phyloP scores from a whole-genome alignment of 352 stramenopile genomes.

The Pythium sukuiense region DNA sequence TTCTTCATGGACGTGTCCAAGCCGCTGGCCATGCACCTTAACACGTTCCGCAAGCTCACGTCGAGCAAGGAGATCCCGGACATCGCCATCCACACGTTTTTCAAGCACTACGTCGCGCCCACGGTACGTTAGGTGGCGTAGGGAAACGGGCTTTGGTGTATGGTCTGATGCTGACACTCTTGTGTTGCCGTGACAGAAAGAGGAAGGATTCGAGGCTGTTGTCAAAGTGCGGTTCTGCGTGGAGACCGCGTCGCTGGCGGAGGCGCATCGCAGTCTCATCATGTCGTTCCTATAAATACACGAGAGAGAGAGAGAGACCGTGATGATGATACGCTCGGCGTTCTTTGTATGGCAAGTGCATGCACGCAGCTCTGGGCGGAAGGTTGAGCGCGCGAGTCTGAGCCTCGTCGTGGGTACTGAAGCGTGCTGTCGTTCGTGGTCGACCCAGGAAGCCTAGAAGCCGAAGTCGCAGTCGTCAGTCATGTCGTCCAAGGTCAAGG shows the following conservation, averaged over 20 bases:
- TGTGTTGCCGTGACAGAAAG: conserved; percentile 32
- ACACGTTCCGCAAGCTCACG: conserved; percentile 78
- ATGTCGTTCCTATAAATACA: conserved; percentile 66
- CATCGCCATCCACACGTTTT: conserved; percentile 88
- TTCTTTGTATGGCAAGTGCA: conserved; percentile 4
- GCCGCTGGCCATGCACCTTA: conserved; percentile 81
- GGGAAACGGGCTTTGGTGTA: not conserved
- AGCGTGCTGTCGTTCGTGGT: not conserved
- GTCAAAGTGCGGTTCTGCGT: conserved; percentile 69
- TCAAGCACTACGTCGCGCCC: conserved; percentile 69
- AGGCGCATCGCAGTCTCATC: conserved; percentile 42
- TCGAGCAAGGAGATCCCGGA: conserved; percentile 76
- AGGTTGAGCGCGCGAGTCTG: not conserved
- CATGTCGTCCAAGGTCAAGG: conserved; percentile 94
- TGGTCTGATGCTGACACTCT: not conserved
- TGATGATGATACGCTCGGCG: conserved; percentile 13
- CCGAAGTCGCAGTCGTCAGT: not conserved
- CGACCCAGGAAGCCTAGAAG: not conserved
- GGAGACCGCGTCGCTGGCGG: conserved; percentile 34
- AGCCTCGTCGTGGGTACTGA: not conserved
- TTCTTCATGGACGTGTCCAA: conserved; percentile 82
- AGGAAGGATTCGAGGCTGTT: conserved; percentile 75
- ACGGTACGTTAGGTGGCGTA: conserved; percentile 21
- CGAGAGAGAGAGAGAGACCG: not conserved
- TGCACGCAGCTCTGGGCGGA: conserved; percentile 14